These are phyloP conservation scores for Saturnispora dispora DNA, from an alignment of 805 yeast species.

Conservation along the genomic window DNA sequence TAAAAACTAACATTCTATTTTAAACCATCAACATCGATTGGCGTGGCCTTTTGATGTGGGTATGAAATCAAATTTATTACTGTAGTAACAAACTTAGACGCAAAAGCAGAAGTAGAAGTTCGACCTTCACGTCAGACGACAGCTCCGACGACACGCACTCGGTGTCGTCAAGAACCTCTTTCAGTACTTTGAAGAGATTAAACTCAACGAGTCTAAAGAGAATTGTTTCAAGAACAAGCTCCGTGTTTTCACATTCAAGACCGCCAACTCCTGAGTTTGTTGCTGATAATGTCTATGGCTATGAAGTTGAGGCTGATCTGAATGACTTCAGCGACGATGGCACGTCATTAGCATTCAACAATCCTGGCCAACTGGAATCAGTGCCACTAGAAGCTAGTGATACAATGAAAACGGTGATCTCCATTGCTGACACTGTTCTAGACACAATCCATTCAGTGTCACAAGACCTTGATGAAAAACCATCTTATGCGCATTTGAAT, in stretches of 20 bases:
- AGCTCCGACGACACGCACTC: neutral
- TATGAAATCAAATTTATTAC: too few relatives aligned
- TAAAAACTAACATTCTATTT: neutral
- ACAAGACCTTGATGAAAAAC: neutral
- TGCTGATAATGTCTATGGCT: neutral
- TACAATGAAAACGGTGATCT: neutral
- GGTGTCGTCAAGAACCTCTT: neutral
- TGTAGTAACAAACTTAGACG: neutral
- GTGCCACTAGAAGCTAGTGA: neutral
- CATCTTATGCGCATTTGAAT: neutral
- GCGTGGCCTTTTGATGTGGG: too few relatives aligned
- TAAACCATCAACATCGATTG: too few relatives aligned
- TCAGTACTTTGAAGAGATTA: neutral
- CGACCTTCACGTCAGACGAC: neutral
- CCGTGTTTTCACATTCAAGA: neutral
- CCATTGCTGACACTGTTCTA: neutral
- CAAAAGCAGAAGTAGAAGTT: neutral
- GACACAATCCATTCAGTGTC: neutral
- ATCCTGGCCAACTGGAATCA: neutral
- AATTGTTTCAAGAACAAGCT: conserved; percentile 4
- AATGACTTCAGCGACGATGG: neutral
- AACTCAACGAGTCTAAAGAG: conserved; percentile 1
- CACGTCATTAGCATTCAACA: neutral
- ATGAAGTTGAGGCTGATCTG: neutral
- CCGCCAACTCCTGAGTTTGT: neutral